A percentile compares a stretch with the other conserved stretches of the same genome.
phyloP scores from a whole-genome alignment of 805 yeast genomes.

The Spathaspora arborariae region DNA sequence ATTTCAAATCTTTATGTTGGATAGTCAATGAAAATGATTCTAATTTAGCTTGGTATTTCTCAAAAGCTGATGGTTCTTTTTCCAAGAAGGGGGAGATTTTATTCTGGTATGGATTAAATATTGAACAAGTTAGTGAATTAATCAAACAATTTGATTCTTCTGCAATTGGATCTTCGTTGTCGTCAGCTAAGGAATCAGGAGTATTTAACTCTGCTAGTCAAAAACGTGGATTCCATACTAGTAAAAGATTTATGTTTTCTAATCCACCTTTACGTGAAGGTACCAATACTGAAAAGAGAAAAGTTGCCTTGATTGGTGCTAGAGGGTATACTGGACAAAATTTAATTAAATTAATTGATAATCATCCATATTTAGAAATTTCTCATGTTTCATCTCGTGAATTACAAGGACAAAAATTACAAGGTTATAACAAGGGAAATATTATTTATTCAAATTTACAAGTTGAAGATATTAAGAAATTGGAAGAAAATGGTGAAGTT shows the following conservation, averaged over 20 bases:
- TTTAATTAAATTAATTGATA: constrained; percentile 78
- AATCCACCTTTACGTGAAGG: constrained; percentile 72
- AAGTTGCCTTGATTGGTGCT: constrained; percentile 95
- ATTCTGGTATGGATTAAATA: constrained; percentile 91
- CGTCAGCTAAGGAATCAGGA: constrained; percentile 40
- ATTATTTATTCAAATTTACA: constrained; percentile 82
- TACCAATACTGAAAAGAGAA: constrained; percentile 55
- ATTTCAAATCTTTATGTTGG: constrained; percentile 78
- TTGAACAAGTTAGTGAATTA: constrained; percentile 58
- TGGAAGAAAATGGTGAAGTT: constrained; percentile 74
- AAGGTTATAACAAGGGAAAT: constrained; percentile 81
- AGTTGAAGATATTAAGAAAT: constrained; percentile 74
- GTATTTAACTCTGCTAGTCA: constrained; percentile 47
- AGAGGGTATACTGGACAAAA: constrained; percentile 98
- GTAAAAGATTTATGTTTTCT: constrained; percentile 24
- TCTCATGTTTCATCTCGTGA: constrained; percentile 96
- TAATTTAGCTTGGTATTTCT: constrained; percentile 87
- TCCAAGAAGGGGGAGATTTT: constrained; percentile 82
- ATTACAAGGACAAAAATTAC: constrained; percentile 77
- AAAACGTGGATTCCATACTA: constrained; percentile 46
- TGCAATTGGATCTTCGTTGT: constrained; percentile 30
- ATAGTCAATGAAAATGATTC: constrained; percentile 85
- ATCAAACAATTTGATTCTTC: constrained; percentile 48
- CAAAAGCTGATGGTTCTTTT: constrained; percentile 91
- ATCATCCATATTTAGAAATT: constrained; percentile 83